Percentiles rank a stretch among this genome's conserved stretches.
Evolutionary conservation across 768 basidiomycete genomes (phyloP).

Genomic region (Naganishia antarctica): DNA sequence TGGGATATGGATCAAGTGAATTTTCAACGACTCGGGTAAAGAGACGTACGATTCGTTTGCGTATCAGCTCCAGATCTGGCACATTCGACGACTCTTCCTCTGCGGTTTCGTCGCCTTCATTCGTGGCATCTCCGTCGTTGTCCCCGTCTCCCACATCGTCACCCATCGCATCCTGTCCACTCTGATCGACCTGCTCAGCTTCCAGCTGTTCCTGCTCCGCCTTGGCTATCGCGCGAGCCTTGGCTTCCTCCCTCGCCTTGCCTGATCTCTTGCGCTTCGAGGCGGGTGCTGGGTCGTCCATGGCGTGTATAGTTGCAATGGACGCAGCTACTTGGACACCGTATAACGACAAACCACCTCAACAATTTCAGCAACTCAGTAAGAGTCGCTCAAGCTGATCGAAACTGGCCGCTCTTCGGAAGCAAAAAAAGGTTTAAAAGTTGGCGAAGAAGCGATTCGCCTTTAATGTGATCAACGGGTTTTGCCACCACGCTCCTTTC

Average conservation of each 20-base stretch:
- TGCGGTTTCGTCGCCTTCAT: not conserved
- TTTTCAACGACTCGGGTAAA: conserved; percentile 50
- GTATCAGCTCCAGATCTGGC: conserved; percentile 12
- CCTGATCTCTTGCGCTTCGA: conserved; percentile 47
- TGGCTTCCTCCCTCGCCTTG: conserved; percentile 41
- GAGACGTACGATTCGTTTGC: conserved; percentile 33
- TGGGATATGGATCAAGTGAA: conserved; percentile 52
- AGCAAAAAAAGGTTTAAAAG: no score
- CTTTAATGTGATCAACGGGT: no score
- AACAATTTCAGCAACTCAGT: no score
- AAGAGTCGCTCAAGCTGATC: no score
- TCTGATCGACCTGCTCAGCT: not conserved
- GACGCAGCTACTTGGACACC: no score
- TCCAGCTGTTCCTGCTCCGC: conserved; percentile 12
- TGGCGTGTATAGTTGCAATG: not conserved
- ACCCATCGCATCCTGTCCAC: not conserved
- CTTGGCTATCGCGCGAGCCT: conserved; percentile 34
- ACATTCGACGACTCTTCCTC: not conserved
- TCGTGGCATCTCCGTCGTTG: not conserved
- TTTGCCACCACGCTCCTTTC: no score
- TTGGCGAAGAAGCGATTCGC: no score
- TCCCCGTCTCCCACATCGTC: not conserved
- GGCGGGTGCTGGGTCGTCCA: not conserved
- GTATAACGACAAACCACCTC: no score
- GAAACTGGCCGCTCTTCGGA: no score